Evolutionary conservation across 805 yeast genomes (phyloP), one percentile per base, ranked within the genome.

Genomic region (Yueomyces sinensis): DNA sequence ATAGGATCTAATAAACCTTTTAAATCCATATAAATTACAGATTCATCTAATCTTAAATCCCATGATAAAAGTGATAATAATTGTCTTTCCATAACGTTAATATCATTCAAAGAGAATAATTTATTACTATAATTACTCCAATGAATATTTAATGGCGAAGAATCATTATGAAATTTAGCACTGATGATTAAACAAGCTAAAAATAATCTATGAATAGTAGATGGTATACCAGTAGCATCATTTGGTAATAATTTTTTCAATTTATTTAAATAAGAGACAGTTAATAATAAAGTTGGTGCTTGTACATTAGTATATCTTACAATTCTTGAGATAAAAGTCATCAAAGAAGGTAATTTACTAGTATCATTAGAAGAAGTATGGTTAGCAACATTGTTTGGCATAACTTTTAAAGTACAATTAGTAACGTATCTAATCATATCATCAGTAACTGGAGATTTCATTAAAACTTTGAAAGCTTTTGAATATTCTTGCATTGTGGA

Each of bases 71-170:
- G 61, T 48, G 66, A 72, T 34, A 80, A 62, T 39, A 81, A 60
- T 56, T 81, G 89, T 51, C 83, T 70, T 58, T 81, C 93, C 86
- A 81, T 81, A 41, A 79, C 62, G 54, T 79, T 80, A 43, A 81
- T 73, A 52, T 81, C 93, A 41, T 74, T 74, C 36, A 67, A 57
- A 32, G 65, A 61, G 58, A 81, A 79, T 29, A 81, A 62, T 2
- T 82, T 84, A 47, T 80, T 86, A 5, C 89, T 76, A 56, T 77
- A 77, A 45, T 68, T 70, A 29, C 83, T 75, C 93, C 93, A 81
- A 55, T 80, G 86, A 43, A 65, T 64, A 58, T 81, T 81, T 49
- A 77, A 74, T 40, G 89, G 86, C 11, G 82, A 74, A 5, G 80
- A 72, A 52, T 81, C 93, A 56, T 81, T 80, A 62, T 76, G 80